These are phyloP conservation scores for Wickerhamomyces strasburgensis DNA, from an alignment of 805 yeast species.

Conservation along the genomic window DNA sequence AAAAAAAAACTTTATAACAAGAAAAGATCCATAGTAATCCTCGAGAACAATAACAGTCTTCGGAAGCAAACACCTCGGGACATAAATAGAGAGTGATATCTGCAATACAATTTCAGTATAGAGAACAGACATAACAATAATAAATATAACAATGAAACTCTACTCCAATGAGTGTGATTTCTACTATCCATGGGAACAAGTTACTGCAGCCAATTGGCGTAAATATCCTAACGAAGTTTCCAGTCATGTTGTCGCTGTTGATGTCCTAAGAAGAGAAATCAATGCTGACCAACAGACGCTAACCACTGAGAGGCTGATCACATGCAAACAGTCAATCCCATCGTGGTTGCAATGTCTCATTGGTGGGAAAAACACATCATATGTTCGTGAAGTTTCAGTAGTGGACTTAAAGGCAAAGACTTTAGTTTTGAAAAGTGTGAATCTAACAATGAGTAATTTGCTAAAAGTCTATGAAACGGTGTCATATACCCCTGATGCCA, in stretches of 20 bases:
- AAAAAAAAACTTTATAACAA: too few species aligned
- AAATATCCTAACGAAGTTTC: slow-evolving; percentile 94
- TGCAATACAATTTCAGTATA: too few species aligned
- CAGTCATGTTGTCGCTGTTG: slow-evolving; percentile 91
- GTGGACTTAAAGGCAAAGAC: slow-evolving; percentile 65
- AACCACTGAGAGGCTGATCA: slow-evolving; percentile 80
- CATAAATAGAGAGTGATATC: too few species aligned
- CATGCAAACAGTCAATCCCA: slow-evolving; percentile 85
- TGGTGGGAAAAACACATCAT: slow-evolving; percentile 69
- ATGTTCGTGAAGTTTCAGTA: slow-evolving; percentile 83
- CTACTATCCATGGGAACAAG: slow-evolving; percentile 88
- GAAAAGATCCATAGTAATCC: too few species aligned
- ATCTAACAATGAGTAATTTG: slow-evolving; percentile 73
- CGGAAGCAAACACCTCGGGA: not conserved
- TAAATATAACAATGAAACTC: slow-evolving; percentile 55
- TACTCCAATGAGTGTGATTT: slow-evolving; percentile 68
- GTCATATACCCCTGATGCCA: slow-evolving; percentile 65
- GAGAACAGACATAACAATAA: too few species aligned
- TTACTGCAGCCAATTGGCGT: slow-evolving; percentile 94
- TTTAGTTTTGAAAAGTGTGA: slow-evolving; percentile 76
- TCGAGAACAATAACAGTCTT: not conserved
- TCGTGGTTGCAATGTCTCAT: slow-evolving; percentile 68
- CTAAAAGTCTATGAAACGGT: slow-evolving; percentile 84
- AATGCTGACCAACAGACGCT: slow-evolving; percentile 48
- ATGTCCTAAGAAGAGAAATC: slow-evolving; percentile 71